Evolutionary conservation across 2,329 filamentous ascomycete species (phyloP).

Genomic region (Stagonosporopsis tanaceti): DNA sequence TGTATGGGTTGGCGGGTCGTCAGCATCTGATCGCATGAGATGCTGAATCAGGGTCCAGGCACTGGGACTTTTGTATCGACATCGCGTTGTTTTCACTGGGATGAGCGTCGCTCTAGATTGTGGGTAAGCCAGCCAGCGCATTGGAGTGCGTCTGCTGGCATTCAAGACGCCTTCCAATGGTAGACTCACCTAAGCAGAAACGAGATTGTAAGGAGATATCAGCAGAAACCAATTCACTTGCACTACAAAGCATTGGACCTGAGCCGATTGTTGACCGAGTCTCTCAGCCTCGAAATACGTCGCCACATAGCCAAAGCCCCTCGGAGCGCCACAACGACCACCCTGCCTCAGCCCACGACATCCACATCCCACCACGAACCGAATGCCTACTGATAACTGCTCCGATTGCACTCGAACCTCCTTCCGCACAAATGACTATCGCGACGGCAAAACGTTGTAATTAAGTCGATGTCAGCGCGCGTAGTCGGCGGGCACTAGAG

Average conservation of each 20-base stretch:
- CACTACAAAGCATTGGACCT: neutral
- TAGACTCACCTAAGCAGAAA: neutral
- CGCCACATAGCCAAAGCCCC: neutral
- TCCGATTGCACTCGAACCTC: neutral
- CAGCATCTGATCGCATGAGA: neutral
- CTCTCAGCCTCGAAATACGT: neutral
- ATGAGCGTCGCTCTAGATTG: too few species aligned
- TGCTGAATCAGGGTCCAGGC: too few species aligned
- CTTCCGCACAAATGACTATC: neutral
- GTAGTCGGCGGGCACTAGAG: slow-evolving; percentile 13
- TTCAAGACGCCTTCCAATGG: too few species aligned
- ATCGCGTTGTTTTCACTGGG: too few species aligned
- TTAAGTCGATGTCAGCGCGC: slow-evolving; percentile 16
- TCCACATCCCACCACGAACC: neutral
- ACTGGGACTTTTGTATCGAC: too few species aligned
- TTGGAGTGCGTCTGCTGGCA: too few species aligned
- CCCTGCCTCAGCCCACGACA: neutral
- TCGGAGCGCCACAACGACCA: neutral
- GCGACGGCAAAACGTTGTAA: slow-evolving; percentile 5
- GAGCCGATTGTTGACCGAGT: neutral
- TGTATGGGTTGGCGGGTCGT: neutral
- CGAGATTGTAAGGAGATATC: neutral
- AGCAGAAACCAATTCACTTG: neutral
- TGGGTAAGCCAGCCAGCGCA: too few species aligned
- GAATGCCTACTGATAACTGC: neutral